These are phyloP conservation scores for Suillus hirtellus DNA, from an alignment of 768 basidiomycete species.

Conservation along the genomic window DNA sequence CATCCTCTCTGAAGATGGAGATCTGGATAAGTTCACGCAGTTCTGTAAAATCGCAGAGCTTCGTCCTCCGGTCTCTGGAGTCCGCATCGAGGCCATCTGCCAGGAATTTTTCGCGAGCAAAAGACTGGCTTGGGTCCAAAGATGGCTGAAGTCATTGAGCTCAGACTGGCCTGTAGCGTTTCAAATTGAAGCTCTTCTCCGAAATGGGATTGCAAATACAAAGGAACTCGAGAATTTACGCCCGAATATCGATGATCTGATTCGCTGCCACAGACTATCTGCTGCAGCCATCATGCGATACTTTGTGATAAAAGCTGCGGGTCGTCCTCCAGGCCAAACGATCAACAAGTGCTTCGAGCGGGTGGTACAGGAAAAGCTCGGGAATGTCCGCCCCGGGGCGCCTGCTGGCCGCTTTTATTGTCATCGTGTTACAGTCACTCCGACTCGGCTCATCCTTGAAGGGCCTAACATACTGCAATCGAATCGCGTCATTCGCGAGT, in stretches of 20 bases:
- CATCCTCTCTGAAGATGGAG: constrained; percentile 46
- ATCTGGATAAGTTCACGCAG: constrained; percentile 48
- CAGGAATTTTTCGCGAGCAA: constrained; percentile 52
- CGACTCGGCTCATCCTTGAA: constrained; percentile 71
- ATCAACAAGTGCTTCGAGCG: constrained; percentile 49
- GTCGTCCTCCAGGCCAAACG: constrained; percentile 42
- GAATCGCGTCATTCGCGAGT: constrained; percentile 77
- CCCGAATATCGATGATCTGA: constrained; percentile 44
- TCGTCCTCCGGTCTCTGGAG: constrained; percentile 34
- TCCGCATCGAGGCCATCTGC: constrained; percentile 49
- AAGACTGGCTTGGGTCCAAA: constrained; percentile 46
- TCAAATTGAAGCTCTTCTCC: constrained; percentile 71
- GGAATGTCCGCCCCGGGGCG: constrained; percentile 22
- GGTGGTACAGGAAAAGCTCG: constrained; percentile 23
- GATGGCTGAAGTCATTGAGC: constrained; percentile 45
- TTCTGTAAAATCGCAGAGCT: constrained; percentile 55
- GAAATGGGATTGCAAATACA: constrained; percentile 62
- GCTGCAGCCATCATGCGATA: constrained; percentile 53
- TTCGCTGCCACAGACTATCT: constrained; percentile 32
- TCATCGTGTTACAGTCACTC: constrained; percentile 75
- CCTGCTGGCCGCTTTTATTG: constrained; percentile 56
- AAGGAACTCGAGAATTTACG: constrained; percentile 51
- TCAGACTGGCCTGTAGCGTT: constrained; percentile 65
- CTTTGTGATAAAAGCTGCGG: constrained; percentile 51
- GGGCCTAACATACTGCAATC: constrained; percentile 77